Evolutionary conservation across 1,284 basidiomycete species (phyloP).

Genomic region (Ganoderma lucidum): DNA sequence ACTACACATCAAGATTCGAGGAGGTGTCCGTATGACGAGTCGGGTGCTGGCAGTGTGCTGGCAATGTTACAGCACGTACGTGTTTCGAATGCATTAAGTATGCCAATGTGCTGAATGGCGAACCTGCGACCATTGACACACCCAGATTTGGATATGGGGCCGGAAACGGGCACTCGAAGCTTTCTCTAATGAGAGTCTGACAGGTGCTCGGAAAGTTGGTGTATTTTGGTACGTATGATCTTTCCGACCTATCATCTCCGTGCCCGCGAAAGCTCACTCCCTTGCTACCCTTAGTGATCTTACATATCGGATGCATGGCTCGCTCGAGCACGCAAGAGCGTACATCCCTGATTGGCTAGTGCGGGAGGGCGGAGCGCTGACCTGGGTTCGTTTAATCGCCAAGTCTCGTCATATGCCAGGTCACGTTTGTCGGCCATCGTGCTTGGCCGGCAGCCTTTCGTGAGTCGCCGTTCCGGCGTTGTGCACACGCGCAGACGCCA

Average conservation of each 20-base stretch:
- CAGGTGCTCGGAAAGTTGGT: not conserved
- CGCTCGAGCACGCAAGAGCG: constrained; percentile 8
- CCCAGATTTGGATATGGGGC: not conserved
- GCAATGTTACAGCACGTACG: not conserved
- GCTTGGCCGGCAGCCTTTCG: not conserved
- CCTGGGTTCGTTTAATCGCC: not conserved
- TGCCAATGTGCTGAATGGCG: not conserved
- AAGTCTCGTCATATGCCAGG: constrained; percentile 8
- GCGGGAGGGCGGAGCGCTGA: constrained; percentile 7
- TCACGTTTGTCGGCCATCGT: constrained; percentile 8
- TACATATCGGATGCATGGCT: constrained; percentile 17
- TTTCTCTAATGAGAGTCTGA: constrained; percentile 9
- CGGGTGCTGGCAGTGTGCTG: not conserved
- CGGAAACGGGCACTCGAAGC: not conserved
- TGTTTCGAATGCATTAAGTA: constrained; percentile 10
- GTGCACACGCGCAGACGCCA: constrained; percentile 4
- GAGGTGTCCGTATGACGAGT: constrained; percentile 5
- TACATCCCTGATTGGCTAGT: not conserved
- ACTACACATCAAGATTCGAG: constrained; percentile 15
- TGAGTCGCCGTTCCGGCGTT: not conserved
- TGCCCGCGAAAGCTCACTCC: constrained; percentile 8
- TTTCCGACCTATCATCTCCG: constrained; percentile 10
- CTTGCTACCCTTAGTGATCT: not conserved
- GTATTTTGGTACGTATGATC: constrained; percentile 11
- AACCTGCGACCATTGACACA: not conserved